Evolutionary conservation across 345 rosid genomes (phyloP).

Genomic region (Citrus glauca): DNA sequence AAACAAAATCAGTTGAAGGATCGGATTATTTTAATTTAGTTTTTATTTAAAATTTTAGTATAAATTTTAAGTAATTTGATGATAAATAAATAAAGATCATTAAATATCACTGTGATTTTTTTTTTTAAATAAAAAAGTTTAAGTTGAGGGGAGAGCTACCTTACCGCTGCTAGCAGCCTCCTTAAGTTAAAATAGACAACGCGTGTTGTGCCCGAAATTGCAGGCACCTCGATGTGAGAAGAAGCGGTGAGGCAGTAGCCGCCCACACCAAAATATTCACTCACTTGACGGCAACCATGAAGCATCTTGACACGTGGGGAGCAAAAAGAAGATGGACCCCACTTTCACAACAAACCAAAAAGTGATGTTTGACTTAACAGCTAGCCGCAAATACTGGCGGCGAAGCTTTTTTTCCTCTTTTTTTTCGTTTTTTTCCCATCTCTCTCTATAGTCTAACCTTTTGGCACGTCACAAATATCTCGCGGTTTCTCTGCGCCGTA

Average conservation of each 20-base stretch:
- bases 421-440: too few species aligned
- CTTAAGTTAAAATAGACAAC: not conserved
- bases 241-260: not conserved
- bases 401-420: not conserved
- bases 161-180: too few species aligned
- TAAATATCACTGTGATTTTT: too few species aligned
- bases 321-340: not conserved
- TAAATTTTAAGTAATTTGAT: too few species aligned
- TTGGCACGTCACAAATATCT: not conserved
- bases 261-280: not conserved
- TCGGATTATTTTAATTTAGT: too few species aligned
- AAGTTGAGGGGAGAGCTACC: too few species aligned
- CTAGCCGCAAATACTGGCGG: not conserved
- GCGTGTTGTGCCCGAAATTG: not conserved
- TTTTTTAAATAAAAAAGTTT: too few species aligned
- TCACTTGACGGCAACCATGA: not conserved
- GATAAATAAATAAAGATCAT: too few species aligned
- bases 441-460: not conserved
- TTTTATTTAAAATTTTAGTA: too few species aligned
- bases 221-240: not conserved
- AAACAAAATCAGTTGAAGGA: too few species aligned
- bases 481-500: constrained; percentile 5
- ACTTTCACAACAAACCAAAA: not conserved
- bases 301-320: not conserved
- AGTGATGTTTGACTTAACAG: constrained; percentile 1